Percentiles rank a stretch among this genome's conserved stretches.
These are phyloP conservation scores for Aspergillus intermedius DNA, from an alignment of 2,329 filamentous ascomycete genomes.

Conservation along the genomic window DNA sequence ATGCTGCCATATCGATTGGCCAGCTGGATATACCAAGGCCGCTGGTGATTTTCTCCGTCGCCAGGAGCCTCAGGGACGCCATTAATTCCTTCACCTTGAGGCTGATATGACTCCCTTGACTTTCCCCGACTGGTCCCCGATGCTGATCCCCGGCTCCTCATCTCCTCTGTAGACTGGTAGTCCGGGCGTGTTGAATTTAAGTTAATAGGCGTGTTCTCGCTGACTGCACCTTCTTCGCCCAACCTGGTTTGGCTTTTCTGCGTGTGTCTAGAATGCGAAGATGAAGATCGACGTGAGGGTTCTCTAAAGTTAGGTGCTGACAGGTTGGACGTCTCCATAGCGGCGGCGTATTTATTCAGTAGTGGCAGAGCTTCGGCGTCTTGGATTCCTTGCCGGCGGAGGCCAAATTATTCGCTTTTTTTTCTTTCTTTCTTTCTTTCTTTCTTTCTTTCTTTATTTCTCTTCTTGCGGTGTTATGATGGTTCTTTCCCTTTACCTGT, in stretches of 20 bases:
- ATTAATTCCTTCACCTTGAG: slow-evolving; percentile 3
- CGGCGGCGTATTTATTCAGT: background rate
- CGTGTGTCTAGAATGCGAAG: background rate
- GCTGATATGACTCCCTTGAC: slow-evolving; percentile 3
- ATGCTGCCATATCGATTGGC: slow-evolving; percentile 56
- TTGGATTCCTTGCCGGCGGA: background rate
- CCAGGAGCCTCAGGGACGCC: slow-evolving; percentile 4
- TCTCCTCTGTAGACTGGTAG: slow-evolving; percentile 28
- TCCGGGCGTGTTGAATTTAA: slow-evolving; percentile 17
- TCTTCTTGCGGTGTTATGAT: background rate
- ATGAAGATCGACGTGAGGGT: background rate
- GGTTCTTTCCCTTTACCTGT: no score
- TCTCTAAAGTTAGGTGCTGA: background rate
- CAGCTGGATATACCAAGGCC: slow-evolving; percentile 42
- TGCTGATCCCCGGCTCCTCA: slow-evolving; percentile 10
- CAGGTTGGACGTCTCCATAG: background rate
- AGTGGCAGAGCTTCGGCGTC: background rate
- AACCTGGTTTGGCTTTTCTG: background rate
- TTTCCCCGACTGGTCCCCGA: slow-evolving; percentile 8
- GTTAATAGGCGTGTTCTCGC: slow-evolving; percentile 28
- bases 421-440: background rate
- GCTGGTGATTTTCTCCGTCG: slow-evolving; percentile 9
- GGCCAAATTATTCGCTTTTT: background rate
- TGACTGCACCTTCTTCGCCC: slow-evolving; percentile 7
- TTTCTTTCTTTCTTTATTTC: background rate